Evolutionary conservation across 129 eudicot species (phyloP), one percentile per base, ranked within the genome.

Genomic region (sunflower (Helianthus annuus)): DNA sequence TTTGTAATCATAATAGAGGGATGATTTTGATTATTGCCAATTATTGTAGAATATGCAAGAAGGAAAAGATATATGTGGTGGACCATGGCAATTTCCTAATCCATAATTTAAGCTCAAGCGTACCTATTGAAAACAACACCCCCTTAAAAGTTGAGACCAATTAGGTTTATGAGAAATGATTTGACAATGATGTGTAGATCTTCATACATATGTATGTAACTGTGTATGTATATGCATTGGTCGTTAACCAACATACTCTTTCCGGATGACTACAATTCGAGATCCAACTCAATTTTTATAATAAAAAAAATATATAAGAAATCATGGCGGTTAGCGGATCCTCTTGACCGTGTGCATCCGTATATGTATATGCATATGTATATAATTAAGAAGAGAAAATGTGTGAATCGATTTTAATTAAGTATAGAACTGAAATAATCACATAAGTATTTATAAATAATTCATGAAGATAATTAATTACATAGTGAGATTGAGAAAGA

Each of bases 31-130:
- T 53, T 51, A 39, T 57, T 17, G 68, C 9, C 54, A 76, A 59
- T 76, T 59, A 68, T 76, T 68, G 64, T 14, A 69, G 14, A 68
- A 45, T 45, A 68, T 22, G 63, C 60, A 68, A 76, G 61, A 36
- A 68, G 46, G 80, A 68, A 52, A 73, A 49, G 53, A 19, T 4
- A 51, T 48, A 10, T 36, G 75, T 76, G 72, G 75, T 76, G 72
- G 72, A 53, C 72, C 76, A 76, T 51, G 64, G 15, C 71, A 61
- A 69, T 69, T 46, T 69, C n/a, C 70, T 77, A 69, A 69, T 69
- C 75, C 81, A 69, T 69, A 38, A 69, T 69, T 77, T 15, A 77
- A 77, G 81, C 65, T 69, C 64, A 76, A 51, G 76, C 49, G 62
- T 62, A 69, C 58, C 70, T 61, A 52, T 49, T 60, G 70, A 77